Percentiles rank a stretch among this genome's conserved stretches.
Conservation (phyloP, 768 basidiomycete species). For the Podaxis rugospora region DNA sequence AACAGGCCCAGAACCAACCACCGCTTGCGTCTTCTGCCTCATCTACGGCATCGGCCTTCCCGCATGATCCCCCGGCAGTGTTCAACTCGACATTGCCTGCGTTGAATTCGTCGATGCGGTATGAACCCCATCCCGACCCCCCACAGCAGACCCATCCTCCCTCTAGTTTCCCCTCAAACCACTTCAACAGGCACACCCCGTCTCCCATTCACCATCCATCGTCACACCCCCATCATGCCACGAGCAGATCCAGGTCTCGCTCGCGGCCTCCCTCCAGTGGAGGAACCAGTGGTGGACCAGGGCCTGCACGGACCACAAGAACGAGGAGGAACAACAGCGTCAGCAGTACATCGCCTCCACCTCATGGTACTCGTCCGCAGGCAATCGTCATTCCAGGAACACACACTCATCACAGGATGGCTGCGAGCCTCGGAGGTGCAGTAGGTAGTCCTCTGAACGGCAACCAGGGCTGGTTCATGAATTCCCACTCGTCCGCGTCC, state of each 20-base stretch:
- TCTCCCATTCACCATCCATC: slow-evolving; percentile 25
- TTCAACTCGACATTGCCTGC: slow-evolving; percentile 50
- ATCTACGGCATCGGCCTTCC: slow-evolving; percentile 14
- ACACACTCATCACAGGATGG: slow-evolving; percentile 7
- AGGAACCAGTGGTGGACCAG: slow-evolving; percentile 25
- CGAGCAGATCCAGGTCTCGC: slow-evolving; percentile 15
- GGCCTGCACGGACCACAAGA: slow-evolving; percentile 52
- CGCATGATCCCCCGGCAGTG: slow-evolving; percentile 26
- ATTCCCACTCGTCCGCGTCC: not conserved
- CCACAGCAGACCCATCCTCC: slow-evolving; percentile 12
- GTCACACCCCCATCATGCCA: slow-evolving; percentile 11
- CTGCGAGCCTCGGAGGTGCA: slow-evolving; percentile 6
- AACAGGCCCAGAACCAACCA: slow-evolving; percentile 26
- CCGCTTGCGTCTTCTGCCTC: slow-evolving; percentile 6
- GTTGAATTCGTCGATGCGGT: slow-evolving; percentile 48
- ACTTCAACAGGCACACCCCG: slow-evolving; percentile 27
- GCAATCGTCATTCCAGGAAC: slow-evolving; percentile 64
- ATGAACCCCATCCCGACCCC: slow-evolving; percentile 40
- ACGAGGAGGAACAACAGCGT: slow-evolving; percentile 58
- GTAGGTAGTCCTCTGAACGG: slow-evolving; percentile 1
- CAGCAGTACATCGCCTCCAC: slow-evolving; percentile 52
- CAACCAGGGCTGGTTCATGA: slow-evolving; percentile 11
- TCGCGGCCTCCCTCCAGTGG: slow-evolving; percentile 14
- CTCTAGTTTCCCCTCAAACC: slow-evolving; percentile 9
- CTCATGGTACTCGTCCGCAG: slow-evolving; percentile 43